phyloP scores from a whole-genome alignment of 805 yeast genomes.

The Ogataea naganishii region DNA sequence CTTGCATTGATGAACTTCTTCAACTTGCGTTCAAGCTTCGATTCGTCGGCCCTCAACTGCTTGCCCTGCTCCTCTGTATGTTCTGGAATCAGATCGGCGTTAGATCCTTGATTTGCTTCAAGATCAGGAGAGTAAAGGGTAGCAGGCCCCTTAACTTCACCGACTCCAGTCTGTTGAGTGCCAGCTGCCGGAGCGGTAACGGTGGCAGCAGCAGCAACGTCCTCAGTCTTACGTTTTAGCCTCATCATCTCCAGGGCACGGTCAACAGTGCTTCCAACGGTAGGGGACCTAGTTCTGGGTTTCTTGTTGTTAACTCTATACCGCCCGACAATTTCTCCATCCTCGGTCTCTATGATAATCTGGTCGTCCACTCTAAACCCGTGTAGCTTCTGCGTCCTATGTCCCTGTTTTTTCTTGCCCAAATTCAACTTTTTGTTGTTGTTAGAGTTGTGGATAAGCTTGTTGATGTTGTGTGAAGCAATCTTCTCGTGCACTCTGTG shows the following conservation, averaged over 20 bases:
- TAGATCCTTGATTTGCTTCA: constrained; percentile 12
- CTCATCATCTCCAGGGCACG: no score
- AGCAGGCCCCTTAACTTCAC: constrained; percentile 3
- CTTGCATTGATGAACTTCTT: constrained; percentile 16
- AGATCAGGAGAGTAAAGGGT: constrained; percentile 6
- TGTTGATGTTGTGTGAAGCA: constrained; percentile 2
- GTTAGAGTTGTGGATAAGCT: constrained; percentile 8
- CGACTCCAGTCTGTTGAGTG: constrained; percentile 2
- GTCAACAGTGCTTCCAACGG: constrained; percentile 4
- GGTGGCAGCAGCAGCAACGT: neutral
- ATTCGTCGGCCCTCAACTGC: constrained; percentile 3
- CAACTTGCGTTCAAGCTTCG: constrained; percentile 17
- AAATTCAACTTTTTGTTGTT: constrained; percentile 8
- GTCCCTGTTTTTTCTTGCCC: constrained; percentile 5
- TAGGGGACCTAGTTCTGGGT: constrained; percentile 4
- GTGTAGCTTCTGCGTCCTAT: constrained; percentile 26
- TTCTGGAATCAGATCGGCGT: constrained; percentile 15
- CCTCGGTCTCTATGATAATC: constrained; percentile 79
- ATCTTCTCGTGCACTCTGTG: constrained; percentile 6
- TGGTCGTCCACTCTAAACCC: constrained; percentile 78
- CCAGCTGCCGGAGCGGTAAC: neutral
- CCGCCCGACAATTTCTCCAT: constrained; percentile 84
- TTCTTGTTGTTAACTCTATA: constrained; percentile 55
- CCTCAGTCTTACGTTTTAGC: neutral
- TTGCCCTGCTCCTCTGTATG: neutral